Conservation (phyloP, 2,329 filamentous ascomycete genomes). For the Phialocephala subalpina region DNA sequence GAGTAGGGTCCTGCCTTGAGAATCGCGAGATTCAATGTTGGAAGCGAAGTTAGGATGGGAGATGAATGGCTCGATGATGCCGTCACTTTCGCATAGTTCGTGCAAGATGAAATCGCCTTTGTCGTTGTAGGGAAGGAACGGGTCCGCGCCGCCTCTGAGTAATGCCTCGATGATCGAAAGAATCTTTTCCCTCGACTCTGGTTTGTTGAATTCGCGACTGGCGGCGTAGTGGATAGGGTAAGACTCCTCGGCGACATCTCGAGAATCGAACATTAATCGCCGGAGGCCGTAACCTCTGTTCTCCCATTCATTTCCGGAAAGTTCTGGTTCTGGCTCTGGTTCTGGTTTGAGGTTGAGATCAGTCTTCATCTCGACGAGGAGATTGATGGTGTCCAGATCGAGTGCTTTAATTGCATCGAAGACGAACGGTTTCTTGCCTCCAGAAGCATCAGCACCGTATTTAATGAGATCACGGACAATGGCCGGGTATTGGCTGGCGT, state of each 20-base stretch:
- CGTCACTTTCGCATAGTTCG: background rate
- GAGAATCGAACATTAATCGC: background rate
- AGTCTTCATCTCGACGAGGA: conserved; percentile 27
- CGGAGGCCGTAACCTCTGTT: background rate
- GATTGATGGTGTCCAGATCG: conserved; percentile 23
- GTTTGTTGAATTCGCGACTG: background rate
- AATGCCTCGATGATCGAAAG: background rate
- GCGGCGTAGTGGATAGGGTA: conserved; percentile 9
- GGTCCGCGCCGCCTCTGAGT: background rate
- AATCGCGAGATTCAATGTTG: conserved; percentile 7
- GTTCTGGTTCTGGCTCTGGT: conserved; percentile 7
- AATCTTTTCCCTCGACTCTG: background rate
- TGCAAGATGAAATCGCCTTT: conserved; percentile 8
- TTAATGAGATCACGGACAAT: conserved; percentile 5
- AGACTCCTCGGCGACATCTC: background rate
- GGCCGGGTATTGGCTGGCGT: conserved; percentile 1
- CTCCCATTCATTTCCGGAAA: conserved; percentile 2
- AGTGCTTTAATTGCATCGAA: conserved; percentile 28
- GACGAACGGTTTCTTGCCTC: conserved; percentile 29
- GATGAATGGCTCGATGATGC: conserved; percentile 4
- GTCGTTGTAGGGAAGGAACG: background rate
- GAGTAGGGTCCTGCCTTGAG: background rate
- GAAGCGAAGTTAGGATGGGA: background rate
- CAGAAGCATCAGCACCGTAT: conserved; percentile 7
- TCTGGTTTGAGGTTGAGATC: conserved; percentile 17